Conservation (phyloP, 306 rosid genomes). For the Canavalia gladiata region DNA sequence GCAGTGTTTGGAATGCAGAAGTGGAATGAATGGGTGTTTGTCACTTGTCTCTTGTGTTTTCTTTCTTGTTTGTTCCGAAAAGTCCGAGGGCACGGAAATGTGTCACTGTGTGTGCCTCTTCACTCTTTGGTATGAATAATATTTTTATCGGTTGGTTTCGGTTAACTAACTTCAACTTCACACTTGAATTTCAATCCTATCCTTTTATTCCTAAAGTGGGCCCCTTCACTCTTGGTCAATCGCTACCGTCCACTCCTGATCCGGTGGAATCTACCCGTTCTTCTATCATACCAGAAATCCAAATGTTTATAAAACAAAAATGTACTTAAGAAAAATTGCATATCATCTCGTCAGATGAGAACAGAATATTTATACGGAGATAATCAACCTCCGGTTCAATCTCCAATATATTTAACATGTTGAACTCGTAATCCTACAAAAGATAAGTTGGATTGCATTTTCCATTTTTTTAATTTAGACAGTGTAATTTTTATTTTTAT, state of each 20-base stretch:
- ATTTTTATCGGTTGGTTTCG: conserved; percentile 13
- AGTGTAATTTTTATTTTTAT: too few relatives aligned
- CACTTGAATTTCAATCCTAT: conserved; percentile 35
- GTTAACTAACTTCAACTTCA: conserved; percentile 36
- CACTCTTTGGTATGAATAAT: background rate
- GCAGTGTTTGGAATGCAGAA: background rate
- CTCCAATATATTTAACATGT: too few relatives aligned
- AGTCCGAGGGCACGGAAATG: conserved; percentile 53
- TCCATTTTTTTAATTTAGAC: too few relatives aligned
- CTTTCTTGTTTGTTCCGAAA: conserved; percentile 42
- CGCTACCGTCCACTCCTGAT: conserved; percentile 31
- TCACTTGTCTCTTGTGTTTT: background rate
- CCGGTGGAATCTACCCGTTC: background rate
- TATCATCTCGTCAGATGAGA: too few relatives aligned
- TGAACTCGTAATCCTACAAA: too few relatives aligned
- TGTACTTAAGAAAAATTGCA: too few relatives aligned
- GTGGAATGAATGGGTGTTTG: conserved; percentile 14
- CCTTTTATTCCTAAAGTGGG: background rate
- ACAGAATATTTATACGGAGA: too few relatives aligned
- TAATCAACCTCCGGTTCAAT: too few relatives aligned
- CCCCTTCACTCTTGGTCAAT: conserved; percentile 23
- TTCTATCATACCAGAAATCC: background rate
- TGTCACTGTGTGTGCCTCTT: conserved; percentile 1
- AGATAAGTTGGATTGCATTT: too few relatives aligned
- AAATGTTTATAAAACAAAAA: background rate